phyloP scores from a whole-genome alignment of 768 basidiomycete species.

The Kwoniella botswanensis region DNA sequence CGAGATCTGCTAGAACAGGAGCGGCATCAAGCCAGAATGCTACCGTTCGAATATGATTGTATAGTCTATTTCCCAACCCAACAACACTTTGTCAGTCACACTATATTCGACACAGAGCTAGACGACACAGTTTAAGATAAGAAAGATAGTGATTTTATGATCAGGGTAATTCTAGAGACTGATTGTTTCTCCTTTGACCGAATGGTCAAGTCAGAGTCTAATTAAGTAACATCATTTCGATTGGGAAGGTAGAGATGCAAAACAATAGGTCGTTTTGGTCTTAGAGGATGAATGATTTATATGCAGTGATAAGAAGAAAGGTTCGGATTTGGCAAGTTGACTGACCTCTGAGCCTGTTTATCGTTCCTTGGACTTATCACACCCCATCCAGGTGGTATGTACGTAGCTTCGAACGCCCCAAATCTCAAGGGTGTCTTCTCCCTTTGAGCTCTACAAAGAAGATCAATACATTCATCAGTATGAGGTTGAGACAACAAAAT shows the following conservation, averaged over 20 bases:
- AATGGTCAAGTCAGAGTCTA: slow-evolving; percentile 44
- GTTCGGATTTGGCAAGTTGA: neutral
- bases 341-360: slow-evolving; percentile 55
- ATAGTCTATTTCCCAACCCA: slow-evolving; percentile 39
- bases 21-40: slow-evolving; percentile 58
- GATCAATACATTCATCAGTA: slow-evolving; percentile 11
- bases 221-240: slow-evolving; percentile 48
- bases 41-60: slow-evolving; percentile 56
- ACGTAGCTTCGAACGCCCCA: slow-evolving; percentile 54
- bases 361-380: slow-evolving; percentile 48
- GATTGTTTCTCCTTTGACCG: slow-evolving; percentile 34
- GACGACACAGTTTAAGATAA: neutral
- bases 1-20: slow-evolving; percentile 55
- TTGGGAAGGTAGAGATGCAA: neutral
- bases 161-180: slow-evolving; percentile 38
- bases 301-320: too few relatives aligned
- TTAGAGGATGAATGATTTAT: neutral
- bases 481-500: neutral
- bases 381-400: slow-evolving; percentile 46
- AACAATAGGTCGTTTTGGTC: neutral
- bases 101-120: neutral
- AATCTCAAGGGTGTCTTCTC: slow-evolving; percentile 43
- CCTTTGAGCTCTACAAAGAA: slow-evolving; percentile 24
- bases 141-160: slow-evolving; percentile 12
- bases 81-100: slow-evolving; percentile 9